Evolutionary conservation across 768 basidiomycete genomes (phyloP), one percentile per base, ranked within the genome.

Genomic region (Phanerodontia chrysosporium): DNA sequence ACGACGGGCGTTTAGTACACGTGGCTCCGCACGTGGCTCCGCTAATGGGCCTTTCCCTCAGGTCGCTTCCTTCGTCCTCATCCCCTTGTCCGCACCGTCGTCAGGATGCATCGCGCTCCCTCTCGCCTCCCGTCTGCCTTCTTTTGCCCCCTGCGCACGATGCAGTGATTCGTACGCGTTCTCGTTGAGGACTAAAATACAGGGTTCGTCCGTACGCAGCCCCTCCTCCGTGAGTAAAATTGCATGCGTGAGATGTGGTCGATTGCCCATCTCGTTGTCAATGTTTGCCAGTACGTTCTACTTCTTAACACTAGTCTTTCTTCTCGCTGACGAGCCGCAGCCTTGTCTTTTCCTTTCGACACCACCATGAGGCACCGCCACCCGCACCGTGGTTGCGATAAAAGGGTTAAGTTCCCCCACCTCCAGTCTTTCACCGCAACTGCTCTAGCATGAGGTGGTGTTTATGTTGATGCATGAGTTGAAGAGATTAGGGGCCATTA

Each of bases 31-130:
- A 53, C 36, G 52, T 42, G 52, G 52, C 52, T 53, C 16, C 22
- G 52, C 36, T 53, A 53, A 53, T 53, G 52, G 52, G 30, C 52
- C 27, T 51, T 51, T 36, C 29, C 22, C 52, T 42, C 52, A 53
- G 52, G n/a, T 32, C 52, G 52, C 52, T 42, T 32, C 52, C 52
- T 53, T 53, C 52, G 35, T 53, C 52, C 36, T 12, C 52, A 21
- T 21, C 52, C 32, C 32, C 52, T 53, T 35, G 32, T 53, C 52
- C 52, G 6, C 52, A 32, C 18, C 52, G 52, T 53, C 52, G 52
- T 39, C 22, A 53, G 6, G 52, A 10, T 24, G 18, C 35, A 21
- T 25, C 36, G 39, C 39, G 52, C 4, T 53, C 36, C 35, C 22
- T 42, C 21, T 10, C 49, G 9, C n/a, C n/a, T n/a, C 22, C n/a